These are phyloP conservation scores for Colletotrichum spaethianum DNA, from an alignment of 2,329 filamentous ascomycete genomes.

Conservation along the genomic window DNA sequence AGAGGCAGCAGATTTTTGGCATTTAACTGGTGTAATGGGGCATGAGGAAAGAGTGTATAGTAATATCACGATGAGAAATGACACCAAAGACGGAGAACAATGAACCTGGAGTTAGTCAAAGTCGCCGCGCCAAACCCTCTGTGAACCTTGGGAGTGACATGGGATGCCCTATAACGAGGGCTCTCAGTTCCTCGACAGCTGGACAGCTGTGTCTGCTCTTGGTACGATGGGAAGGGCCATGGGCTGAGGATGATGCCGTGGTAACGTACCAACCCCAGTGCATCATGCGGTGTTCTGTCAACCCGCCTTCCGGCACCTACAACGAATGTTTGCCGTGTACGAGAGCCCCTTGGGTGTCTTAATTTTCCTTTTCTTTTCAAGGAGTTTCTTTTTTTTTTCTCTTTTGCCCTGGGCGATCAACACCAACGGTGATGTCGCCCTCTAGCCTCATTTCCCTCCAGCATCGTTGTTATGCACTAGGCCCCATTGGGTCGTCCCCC, in stretches of 20 bases:
- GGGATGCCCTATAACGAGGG: not conserved
- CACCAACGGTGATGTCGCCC: not conserved
- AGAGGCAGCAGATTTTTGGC: constrained; percentile 22
- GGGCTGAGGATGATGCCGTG: not conserved
- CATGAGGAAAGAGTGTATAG: constrained; percentile 39
- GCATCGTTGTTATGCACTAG: not conserved
- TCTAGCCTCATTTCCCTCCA: not conserved
- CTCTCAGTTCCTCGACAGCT: not conserved
- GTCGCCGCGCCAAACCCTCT: not conserved
- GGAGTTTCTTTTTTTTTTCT: not conserved
- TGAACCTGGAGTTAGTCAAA: constrained; percentile 4
- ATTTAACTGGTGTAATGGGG: constrained; percentile 20
- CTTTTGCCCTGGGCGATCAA: not conserved
- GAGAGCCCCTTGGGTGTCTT: not conserved
- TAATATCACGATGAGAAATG: constrained; percentile 39
- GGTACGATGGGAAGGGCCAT: not conserved
- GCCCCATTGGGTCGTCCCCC: not conserved
- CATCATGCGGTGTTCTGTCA: not conserved
- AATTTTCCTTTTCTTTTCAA: not conserved
- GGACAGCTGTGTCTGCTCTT: not conserved
- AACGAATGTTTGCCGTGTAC: not conserved
- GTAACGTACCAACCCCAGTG: not conserved
- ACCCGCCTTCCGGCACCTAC: too few species aligned
- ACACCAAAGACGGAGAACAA: constrained; percentile 27
- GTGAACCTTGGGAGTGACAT: not conserved